These are phyloP conservation scores for Capsicum baccatum DNA, from an alignment of 257 asterid genomes.

Conservation along the genomic window DNA sequence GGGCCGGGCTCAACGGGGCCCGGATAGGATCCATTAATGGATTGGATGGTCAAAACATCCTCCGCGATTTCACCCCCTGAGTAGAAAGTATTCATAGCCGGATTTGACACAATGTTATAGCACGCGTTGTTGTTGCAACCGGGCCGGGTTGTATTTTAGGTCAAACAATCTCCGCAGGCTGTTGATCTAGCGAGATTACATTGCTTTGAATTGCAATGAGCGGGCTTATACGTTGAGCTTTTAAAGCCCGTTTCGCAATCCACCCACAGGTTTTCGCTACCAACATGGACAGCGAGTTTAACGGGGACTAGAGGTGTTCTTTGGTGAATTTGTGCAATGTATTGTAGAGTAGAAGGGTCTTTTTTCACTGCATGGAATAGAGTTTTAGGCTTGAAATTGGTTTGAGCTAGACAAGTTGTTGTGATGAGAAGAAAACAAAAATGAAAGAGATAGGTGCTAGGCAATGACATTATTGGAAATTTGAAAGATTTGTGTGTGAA, in stretches of 20 bases:
- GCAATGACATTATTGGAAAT: not conserved
- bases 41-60: slow-evolving; percentile 14
- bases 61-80: slow-evolving; percentile 14
- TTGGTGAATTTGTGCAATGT: not conserved
- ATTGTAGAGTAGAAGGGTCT: slow-evolving; percentile 19
- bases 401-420: slow-evolving; percentile 1
- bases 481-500: not conserved
- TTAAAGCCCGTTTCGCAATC: slow-evolving; percentile 15
- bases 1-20: not conserved
- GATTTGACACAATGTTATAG: not conserved
- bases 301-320: slow-evolving; percentile 27
- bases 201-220: slow-evolving; percentile 5
- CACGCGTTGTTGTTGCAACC: slow-evolving; percentile 27
- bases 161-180: not conserved
- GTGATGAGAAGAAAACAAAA: not conserved
- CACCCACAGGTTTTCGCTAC: slow-evolving; percentile 28
- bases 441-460: not conserved
- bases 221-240: slow-evolving; percentile 13
- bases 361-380: slow-evolving; percentile 15
- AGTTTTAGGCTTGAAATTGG: not conserved
- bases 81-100: not conserved
- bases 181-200: slow-evolving; percentile 1
- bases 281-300: slow-evolving; percentile 16
- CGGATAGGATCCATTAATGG: slow-evolving; percentile 15
- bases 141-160: not conserved